Base-by-base conservation (phyloP, 495 filamentous ascomycete species). In the Talaromyces ruber region DNA sequence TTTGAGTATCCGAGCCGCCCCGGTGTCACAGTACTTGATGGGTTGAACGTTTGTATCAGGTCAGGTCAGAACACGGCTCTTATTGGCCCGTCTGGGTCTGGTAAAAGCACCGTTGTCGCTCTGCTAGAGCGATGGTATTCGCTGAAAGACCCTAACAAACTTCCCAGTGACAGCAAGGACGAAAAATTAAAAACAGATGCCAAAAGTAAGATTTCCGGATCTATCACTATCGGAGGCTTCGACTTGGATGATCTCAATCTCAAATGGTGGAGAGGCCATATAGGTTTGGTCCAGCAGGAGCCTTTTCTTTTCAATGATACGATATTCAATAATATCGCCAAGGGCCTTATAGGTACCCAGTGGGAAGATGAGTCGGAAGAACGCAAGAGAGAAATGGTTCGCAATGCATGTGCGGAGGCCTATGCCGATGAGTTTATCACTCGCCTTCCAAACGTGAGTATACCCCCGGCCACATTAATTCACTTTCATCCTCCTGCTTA, bases 41-140 rank as follows among this genome's bases (percentile, higher is more conserved):
- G 81, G 16, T 62, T 87, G 14, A 73, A 71, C 47, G 59, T 86
- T 2, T 70, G 68, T 0, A 74, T 84, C 57, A 68, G 67, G 8
- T 62, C 74, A 4, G 75, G 76, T 2, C 72, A 81, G 51, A 79
- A 78, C 37, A 72, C 76, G 7, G 82, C 79, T 1, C 68, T 85
- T 4, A 81, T 85, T 7, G 88, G 91, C 24, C 83, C 89, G 22
- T 88, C 87, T 30, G 90, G 91, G 8, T 87, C 86, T 60, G 86
- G 92, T 58, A 96, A 96, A 71, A 89, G 85, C 58, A 96, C 91
- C 3, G 88, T 96, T 43, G 83, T 95, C 30, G 91, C 89, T 9
- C 72, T 96, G n/a, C 85, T 95, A 1, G 90, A 95, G 68, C 76
- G 92, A 50, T 96, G 93, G 68, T 97, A 96, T 69, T 77, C 82